Evolutionary conservation across 495 filamentous ascomycete genomes (phyloP), one percentile per base, ranked within the genome.

Genomic region (Xylaria venustula): DNA sequence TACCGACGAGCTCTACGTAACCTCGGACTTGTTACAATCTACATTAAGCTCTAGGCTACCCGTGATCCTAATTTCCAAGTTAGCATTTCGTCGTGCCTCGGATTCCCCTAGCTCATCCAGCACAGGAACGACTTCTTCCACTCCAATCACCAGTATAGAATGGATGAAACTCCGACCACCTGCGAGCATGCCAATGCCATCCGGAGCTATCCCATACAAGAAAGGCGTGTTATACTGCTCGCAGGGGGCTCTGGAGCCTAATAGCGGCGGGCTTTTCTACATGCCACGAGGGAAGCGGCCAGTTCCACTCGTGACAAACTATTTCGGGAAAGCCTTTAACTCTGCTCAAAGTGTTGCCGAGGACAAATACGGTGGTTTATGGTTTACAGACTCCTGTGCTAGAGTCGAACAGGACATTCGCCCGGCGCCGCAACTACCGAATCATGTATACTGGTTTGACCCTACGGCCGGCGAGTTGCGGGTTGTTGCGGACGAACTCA

Each of bases 1-100:
- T 6, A 47, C 54, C 34, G 66, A 78, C 42, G 75, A 79, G 65
- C 74, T 89, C 32, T 88, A 85, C 73, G 74, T 85, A 56, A 87
- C 83, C 30, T 86, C 83, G 37, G 83, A 83, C 71, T 74, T 77
- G 23, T 61, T 79, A 44, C 74, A 75, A 68, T 64, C 70, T 40
- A 62, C 73, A 60, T 65, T 56, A 37, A 69, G 65, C 69, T 75
- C 77, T 0, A 67, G 67, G 36, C 75, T 77, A 20, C 72, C 77
- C 19, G 59, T 72, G 4, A 71, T 79, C 20, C 64, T 81, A 20
- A 78, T 79, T 49, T 80, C 75, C 2, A 73, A 70, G 26, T 12
- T 80, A n/a, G 64, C 67, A 17, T 49, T 79, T 22, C 23, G 34
- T 28, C 69, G 75, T n/a, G 41, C 54, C 15, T 7, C 48, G 46